These are phyloP conservation scores for Aspergillus melleus DNA, from an alignment of 2,329 filamentous ascomycete species.

Conservation along the genomic window DNA sequence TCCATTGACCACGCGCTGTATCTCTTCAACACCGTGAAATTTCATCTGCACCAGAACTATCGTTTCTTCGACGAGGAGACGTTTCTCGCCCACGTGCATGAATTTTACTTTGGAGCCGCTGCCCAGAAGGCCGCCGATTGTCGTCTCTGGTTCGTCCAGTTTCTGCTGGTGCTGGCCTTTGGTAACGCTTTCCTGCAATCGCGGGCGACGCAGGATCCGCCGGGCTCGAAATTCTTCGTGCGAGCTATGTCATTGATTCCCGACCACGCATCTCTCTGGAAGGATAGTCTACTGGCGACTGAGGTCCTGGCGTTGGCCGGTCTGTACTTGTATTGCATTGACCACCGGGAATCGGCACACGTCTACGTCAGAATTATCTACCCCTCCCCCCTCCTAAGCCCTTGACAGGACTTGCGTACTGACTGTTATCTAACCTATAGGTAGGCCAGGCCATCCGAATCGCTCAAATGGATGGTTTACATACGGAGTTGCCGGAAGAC, in stretches of 20 bases:
- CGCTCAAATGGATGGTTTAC: slow-evolving; percentile 44
- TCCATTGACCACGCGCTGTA: slow-evolving; percentile 28
- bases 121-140: slow-evolving; percentile 17
- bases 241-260: slow-evolving; percentile 38
- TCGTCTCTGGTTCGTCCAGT: slow-evolving; percentile 26
- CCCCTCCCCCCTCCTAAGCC: too few relatives aligned
- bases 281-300: slow-evolving; percentile 40
- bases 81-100: slow-evolving; percentile 27
- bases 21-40: slow-evolving; percentile 35
- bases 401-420: neutral
- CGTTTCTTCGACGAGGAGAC: slow-evolving; percentile 36
- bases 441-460: slow-evolving; percentile 44
- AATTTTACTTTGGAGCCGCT: slow-evolving; percentile 25
- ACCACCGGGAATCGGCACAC: slow-evolving; percentile 38
- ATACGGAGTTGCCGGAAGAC: slow-evolving; percentile 42
- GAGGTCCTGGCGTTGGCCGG: slow-evolving; percentile 39
- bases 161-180: slow-evolving; percentile 16
- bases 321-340: slow-evolving; percentile 42
- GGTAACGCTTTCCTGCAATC: slow-evolving; percentile 18
- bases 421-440: slow-evolving; percentile 20
- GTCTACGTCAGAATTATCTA: slow-evolving; percentile 23
- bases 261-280: slow-evolving; percentile 35
- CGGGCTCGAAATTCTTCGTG: slow-evolving; percentile 20
- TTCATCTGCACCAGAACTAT: slow-evolving; percentile 41
- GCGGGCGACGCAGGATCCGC: slow-evolving; percentile 11